phyloP scores from a whole-genome alignment of 1,284 basidiomycete genomes.

The Cutaneotrichosporon spelunceum region DNA sequence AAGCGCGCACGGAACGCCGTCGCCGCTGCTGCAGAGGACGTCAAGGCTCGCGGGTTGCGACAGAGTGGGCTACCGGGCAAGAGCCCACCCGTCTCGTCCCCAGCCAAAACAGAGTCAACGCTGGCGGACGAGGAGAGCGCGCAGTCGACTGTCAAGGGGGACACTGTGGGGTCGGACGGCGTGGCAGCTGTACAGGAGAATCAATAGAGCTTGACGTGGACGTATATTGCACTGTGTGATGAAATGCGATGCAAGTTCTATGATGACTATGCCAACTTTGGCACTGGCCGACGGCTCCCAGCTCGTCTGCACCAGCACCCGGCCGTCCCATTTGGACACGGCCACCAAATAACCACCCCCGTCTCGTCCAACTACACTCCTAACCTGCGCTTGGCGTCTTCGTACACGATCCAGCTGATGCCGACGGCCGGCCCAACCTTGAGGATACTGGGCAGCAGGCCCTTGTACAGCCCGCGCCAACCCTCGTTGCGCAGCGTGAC shows the following conservation, averaged over 20 bases:
- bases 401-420: conserved; percentile 80
- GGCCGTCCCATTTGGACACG: not conserved
- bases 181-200: not conserved
- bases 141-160: not conserved
- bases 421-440: conserved; percentile 95
- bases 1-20: conserved; percentile 16
- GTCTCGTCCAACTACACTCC: conserved; percentile 29
- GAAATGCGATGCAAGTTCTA: conserved; percentile 19
- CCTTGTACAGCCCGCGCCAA: conserved; percentile 92
- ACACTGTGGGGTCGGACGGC: not conserved
- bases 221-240: not conserved
- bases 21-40: conserved; percentile 6
- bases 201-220: not conserved
- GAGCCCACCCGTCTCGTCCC: not conserved
- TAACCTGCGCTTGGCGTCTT: conserved; percentile 46
- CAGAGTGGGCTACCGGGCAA: not conserved
- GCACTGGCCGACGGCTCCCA: not conserved
- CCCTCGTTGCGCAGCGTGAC: conserved; percentile 84
- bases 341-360: not conserved
- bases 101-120: not conserved
- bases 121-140: not conserved
- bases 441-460: conserved; percentile 81
- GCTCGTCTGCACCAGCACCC: not conserved
- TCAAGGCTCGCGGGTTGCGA: not conserved
- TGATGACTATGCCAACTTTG: conserved; percentile 15